These are phyloP conservation scores for Neurospora discreta DNA, from an alignment of 495 filamentous ascomycete species.

Conservation along the genomic window DNA sequence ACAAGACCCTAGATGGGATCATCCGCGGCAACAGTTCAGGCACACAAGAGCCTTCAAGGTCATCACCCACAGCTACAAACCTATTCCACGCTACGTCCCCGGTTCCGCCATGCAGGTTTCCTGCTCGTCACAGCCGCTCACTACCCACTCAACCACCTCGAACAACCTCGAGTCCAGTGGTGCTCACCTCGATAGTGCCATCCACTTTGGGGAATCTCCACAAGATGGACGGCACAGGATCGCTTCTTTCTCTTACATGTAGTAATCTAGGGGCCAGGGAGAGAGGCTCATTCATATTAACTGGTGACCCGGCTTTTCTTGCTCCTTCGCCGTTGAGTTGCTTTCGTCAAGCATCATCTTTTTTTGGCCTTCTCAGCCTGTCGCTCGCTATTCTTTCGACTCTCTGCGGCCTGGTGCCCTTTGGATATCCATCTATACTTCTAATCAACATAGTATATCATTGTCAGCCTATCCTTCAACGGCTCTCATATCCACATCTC, in stretches of 20 bases:
- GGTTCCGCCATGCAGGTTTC: background rate
- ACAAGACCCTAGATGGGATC: background rate
- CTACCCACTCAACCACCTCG: background rate
- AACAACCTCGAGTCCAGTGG: background rate
- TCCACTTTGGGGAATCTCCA: constrained; percentile 2
- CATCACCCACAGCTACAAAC: background rate
- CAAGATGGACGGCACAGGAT: constrained; percentile 12
- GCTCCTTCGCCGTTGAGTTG: background rate
- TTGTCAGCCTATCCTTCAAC: background rate
- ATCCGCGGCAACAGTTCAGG: background rate
- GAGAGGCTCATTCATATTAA: background rate
- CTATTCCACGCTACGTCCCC: background rate
- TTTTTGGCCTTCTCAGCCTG: background rate
- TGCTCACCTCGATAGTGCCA: constrained; percentile 1
- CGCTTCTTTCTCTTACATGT: constrained; percentile 1
- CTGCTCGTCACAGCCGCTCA: background rate
- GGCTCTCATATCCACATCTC: background rate
- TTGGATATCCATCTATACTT: background rate
- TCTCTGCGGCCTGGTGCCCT: background rate
- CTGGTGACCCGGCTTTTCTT: background rate
- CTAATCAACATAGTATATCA: background rate
- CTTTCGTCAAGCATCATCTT: background rate
- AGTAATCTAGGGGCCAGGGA: background rate
- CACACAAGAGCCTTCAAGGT: constrained; percentile 1
- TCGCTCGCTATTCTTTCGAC: background rate